Evolutionary conservation across 2,329 filamentous ascomycete genomes (phyloP), one percentile per base, ranked within the genome.

Genomic region (Thelonectria olida): DNA sequence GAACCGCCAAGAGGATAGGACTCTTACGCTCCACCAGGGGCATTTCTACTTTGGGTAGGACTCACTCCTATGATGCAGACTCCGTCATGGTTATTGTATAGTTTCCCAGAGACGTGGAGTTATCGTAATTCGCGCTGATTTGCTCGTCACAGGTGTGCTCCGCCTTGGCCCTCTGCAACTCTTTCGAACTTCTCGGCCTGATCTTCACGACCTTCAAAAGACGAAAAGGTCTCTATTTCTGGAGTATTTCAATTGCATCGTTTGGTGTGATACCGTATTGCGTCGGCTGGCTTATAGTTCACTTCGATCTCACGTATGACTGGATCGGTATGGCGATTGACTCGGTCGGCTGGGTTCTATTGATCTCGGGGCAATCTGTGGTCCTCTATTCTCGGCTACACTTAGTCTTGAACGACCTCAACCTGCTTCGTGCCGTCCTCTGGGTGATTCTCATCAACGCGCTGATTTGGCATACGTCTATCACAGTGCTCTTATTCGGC

Each of bases 331-430:
- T 71, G 39, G 66, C 64, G 5, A 53, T 70, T 2, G 68, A 70
- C 19, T 65, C 66, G 10, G 41, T 65, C 8, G 71, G 70, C 15
- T 74, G 73, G 73, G 63, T 69, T 5, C 65, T 58, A 2, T 87
- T 89, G 84, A 81, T 89, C 1, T 87, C 85, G 2, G 87, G 86
- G 0, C 85, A 88, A 68, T 82, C 83, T 0, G 66, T 88, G 7
- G 86, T 90, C 1, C 76, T 90, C 2, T 90, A 86, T 75, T 89
- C 86, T 2, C 82, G 87, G 3, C 80, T 90, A 0, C 85, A 89
- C 67, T 78, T 90, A 3, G 80, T 90, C 15, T 76, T 86, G 4
- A 80, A 80, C 20, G 83, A 85, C 78, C 52, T 79, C 5, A 73
- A 74, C 2, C 73, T 82, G 7, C 76, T 88, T 1, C 79, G 78